A percentile compares a stretch with the other conserved stretches of the same genome.
phyloP scores from a whole-genome alignment of 371 early-diverging fungal genomes.

The Mortierella sp. region DNA sequence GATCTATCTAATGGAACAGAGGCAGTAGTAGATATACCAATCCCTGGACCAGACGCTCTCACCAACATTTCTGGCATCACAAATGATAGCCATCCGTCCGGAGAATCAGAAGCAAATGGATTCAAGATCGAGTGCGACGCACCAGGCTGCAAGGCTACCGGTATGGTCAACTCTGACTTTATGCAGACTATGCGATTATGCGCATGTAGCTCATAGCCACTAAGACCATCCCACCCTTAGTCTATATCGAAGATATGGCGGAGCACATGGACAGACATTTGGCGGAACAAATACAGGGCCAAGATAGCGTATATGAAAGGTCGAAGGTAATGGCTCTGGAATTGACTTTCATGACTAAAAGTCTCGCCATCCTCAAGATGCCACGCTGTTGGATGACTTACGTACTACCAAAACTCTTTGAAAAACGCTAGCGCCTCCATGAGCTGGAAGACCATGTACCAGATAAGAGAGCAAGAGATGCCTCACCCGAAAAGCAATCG shows the following conservation, averaged over 20 bases:
- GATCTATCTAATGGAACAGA: background rate
- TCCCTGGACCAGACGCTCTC: too few species aligned
- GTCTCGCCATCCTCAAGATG: too few species aligned
- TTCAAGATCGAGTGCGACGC: conserved; percentile 38
- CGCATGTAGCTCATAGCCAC: too few species aligned
- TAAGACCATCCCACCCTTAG: conserved; percentile 1
- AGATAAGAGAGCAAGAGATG: background rate
- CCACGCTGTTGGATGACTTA: too few species aligned
- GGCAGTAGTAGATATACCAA: background rate
- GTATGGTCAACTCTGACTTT: conserved; percentile 4
- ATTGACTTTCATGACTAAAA: too few species aligned
- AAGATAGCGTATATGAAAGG: background rate
- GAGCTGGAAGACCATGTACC: background rate
- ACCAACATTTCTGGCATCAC: too few species aligned
- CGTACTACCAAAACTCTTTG: too few species aligned
- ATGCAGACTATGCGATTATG: too few species aligned
- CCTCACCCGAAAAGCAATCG: background rate
- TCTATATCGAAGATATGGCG: conserved; percentile 30
- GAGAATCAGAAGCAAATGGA: background rate
- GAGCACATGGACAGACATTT: conserved; percentile 49
- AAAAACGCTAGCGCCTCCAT: background rate
- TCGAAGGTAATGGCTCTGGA: conserved; percentile 1
- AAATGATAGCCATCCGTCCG: too few species aligned
- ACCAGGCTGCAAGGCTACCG: conserved; percentile 19
- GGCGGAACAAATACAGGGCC: conserved; percentile 36